A percentile compares a stretch with the other conserved stretches of the same genome.
phyloP scores from a whole-genome alignment of 164 flowering plant genomes.

The Vitis riparia region DNA sequence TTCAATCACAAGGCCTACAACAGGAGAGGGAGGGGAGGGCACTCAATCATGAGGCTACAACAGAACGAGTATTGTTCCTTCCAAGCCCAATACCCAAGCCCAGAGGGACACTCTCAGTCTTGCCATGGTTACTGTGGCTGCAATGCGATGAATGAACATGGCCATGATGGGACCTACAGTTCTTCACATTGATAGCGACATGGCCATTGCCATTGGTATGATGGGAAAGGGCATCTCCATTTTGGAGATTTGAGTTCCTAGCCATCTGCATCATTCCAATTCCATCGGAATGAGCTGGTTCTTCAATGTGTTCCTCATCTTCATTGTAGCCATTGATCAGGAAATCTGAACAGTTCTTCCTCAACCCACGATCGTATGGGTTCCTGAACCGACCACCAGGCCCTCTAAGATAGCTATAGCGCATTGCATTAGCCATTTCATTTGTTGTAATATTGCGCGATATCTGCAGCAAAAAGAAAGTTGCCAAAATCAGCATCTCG shows the following conservation, averaged over 20 bases:
- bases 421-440: constrained; percentile 85
- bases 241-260: constrained; percentile 42
- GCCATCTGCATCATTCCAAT: constrained; percentile 63
- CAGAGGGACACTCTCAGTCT: constrained; percentile 44
- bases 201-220: constrained; percentile 56
- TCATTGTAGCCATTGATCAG: constrained; percentile 85
- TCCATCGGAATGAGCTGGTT: constrained; percentile 47
- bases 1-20: background rate
- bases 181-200: constrained; percentile 50
- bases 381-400: constrained; percentile 81
- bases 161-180: constrained; percentile 34
- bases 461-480: constrained; percentile 46
- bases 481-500: background rate
- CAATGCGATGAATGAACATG: constrained; percentile 71
- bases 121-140: constrained; percentile 49
- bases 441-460: constrained; percentile 91
- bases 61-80: constrained; percentile 44
- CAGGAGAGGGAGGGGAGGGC: background rate
- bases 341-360: constrained; percentile 83
- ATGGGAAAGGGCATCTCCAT: constrained; percentile 50
- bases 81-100: constrained; percentile 81
- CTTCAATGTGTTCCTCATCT: constrained; percentile 57
- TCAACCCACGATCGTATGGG: constrained; percentile 80
- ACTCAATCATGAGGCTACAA: constrained; percentile 38
- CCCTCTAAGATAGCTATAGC: constrained; percentile 85